These are phyloP conservation scores for Pseudocohnilembus persalinus DNA, from an alignment of 169 alveolate genomes.

Conservation along the genomic window DNA sequence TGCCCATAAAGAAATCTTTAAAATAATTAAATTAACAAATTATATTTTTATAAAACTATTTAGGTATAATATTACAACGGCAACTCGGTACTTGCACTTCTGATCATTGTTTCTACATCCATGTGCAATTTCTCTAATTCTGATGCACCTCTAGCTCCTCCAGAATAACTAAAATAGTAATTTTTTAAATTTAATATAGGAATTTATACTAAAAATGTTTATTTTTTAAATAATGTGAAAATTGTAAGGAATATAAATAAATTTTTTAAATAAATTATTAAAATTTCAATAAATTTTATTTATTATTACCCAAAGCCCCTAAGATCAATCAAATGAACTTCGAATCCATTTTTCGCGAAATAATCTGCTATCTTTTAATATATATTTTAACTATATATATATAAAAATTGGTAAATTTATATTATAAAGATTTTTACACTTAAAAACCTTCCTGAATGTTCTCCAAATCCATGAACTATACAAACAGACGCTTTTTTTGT, in stretches of 20 bases:
- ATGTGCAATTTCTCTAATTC: constrained; percentile 32
- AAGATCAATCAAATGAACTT: constrained; percentile 33
- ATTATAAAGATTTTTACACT: constrained; percentile 7
- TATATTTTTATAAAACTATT: too few relatives aligned
- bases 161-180: constrained; percentile 15
- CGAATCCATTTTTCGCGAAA: constrained; percentile 39
- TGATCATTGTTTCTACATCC: constrained; percentile 25
- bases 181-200: neutral
- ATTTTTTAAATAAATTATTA: neutral
- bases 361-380: constrained; percentile 35
- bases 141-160: constrained; percentile 50
- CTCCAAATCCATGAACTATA: constrained; percentile 50
- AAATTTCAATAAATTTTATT: neutral
- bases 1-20: constrained; percentile 34
- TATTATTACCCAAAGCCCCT: constrained; percentile 40
- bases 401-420: neutral
- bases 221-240: neutral
- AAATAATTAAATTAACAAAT: too few relatives aligned
- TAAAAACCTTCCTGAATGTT: constrained; percentile 49
- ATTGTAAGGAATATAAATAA: neutral
- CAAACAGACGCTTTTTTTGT: constrained; percentile 33
- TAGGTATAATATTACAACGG: constrained; percentile 22
- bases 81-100: constrained; percentile 27
- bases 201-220: neutral
- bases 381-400: neutral